Percentiles rank a stretch among this genome's conserved stretches.
These are phyloP conservation scores for Monilinia polystroma DNA, from an alignment of 2,329 filamentous ascomycete genomes.

Conservation along the genomic window DNA sequence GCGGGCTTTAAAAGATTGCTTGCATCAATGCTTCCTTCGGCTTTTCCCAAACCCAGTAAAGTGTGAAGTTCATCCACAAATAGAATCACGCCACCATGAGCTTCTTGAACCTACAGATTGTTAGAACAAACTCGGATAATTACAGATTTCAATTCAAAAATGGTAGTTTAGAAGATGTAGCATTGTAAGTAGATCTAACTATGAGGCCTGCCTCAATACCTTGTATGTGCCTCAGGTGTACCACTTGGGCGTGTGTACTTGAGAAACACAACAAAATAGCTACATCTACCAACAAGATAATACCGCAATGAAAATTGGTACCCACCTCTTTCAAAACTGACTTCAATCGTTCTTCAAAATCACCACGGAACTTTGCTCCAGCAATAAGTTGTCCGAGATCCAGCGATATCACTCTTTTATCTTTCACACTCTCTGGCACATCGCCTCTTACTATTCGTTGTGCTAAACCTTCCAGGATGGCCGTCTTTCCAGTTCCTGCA, in stretches of 20 bases:
- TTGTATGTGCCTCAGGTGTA: slow-evolving; percentile 4
- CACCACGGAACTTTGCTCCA: slow-evolving; percentile 90
- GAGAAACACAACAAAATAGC: not conserved
- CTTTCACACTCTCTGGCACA: slow-evolving; percentile 92
- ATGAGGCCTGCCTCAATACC: not conserved
- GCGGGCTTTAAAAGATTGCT: slow-evolving; percentile 94
- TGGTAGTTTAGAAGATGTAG: slow-evolving; percentile 10
- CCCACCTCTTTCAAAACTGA: slow-evolving; percentile 77
- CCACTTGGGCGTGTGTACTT: slow-evolving; percentile 15
- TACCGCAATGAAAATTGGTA: slow-evolving; percentile 9
- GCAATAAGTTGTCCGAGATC: slow-evolving; percentile 93
- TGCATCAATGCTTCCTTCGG: slow-evolving; percentile 94
- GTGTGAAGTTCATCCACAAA: slow-evolving; percentile 96
- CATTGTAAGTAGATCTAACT: slow-evolving; percentile 17
- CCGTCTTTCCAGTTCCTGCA: slow-evolving; percentile 85
- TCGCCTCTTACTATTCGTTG: slow-evolving; percentile 88
- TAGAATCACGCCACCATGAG: slow-evolving; percentile 84
- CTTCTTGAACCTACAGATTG: slow-evolving; percentile 56
- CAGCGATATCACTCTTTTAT: slow-evolving; percentile 83
- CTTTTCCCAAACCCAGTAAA: slow-evolving; percentile 86
- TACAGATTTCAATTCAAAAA: slow-evolving; percentile 1
- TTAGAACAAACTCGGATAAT: slow-evolving; percentile 10
- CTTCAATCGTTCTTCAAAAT: slow-evolving; percentile 94
- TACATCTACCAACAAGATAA: not conserved
- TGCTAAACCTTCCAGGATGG: slow-evolving; percentile 85